phyloP scores from a whole-genome alignment of 495 filamentous ascomycete genomes.

The Hypoxylon perforatum region DNA sequence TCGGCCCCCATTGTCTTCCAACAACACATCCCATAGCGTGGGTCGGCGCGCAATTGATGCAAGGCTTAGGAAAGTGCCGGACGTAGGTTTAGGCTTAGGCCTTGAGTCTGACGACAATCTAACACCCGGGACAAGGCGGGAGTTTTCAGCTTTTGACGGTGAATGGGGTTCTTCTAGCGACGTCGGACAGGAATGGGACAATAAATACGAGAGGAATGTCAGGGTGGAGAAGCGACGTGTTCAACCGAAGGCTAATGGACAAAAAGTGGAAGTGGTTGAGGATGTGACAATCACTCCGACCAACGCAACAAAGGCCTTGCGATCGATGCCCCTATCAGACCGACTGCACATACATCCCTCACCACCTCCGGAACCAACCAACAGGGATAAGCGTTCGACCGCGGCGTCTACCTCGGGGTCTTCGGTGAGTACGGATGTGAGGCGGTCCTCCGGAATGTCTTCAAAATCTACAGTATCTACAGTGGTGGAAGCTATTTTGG shows the following conservation, averaged over 20 bases:
- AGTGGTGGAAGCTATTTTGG: conserved; percentile 74
- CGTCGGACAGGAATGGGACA: conserved; percentile 65
- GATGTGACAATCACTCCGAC: conserved; percentile 60
- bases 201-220: conserved; percentile 67
- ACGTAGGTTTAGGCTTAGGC: conserved; percentile 62
- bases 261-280: conserved; percentile 56
- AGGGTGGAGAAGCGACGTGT: conserved; percentile 62
- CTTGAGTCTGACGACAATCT: conserved; percentile 56
- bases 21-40: conserved; percentile 54
- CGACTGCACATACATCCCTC: conserved; percentile 55
- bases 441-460: conserved; percentile 71
- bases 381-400: conserved; percentile 42
- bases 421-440: conserved; percentile 58
- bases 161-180: conserved; percentile 58
- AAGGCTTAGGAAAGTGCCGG: conserved; percentile 46
- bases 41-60: conserved; percentile 43
- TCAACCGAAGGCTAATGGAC: conserved; percentile 43
- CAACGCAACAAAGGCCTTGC: conserved; percentile 60
- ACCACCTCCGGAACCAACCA: conserved; percentile 43
- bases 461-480: conserved; percentile 70
- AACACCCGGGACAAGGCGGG: conserved; percentile 51
- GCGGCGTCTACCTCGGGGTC: conserved; percentile 54
- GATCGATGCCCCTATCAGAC: conserved; percentile 60
- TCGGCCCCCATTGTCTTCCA: conserved; percentile 58
- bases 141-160: conserved; percentile 61